phyloP scores from a whole-genome alignment of 371 early-diverging fungal genomes.

The Nematocida parisii region DNA sequence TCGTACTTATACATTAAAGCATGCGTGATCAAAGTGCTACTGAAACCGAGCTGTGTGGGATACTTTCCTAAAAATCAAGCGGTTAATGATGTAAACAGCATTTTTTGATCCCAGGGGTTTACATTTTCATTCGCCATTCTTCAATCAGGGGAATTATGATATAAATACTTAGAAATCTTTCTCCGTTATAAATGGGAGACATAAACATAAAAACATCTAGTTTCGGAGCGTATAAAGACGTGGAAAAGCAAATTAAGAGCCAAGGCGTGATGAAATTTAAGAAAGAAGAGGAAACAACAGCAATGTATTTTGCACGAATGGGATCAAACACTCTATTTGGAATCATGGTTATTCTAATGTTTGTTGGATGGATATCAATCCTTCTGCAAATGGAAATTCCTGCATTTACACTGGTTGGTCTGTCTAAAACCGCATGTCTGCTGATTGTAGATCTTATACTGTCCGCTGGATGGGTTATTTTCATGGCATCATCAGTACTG shows the following conservation, averaged over 20 bases:
- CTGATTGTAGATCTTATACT: too few species aligned
- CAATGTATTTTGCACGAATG: background rate
- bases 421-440: background rate
- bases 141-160: too few species aligned
- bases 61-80: too few species aligned
- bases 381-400: background rate
- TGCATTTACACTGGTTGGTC: background rate
- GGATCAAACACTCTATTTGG: background rate
- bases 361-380: background rate
- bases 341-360: background rate
- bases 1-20: background rate
- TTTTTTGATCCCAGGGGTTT: too few species aligned
- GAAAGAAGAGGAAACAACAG: background rate
- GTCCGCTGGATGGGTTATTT: too few species aligned
- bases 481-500: too few species aligned
- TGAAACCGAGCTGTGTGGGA: background rate
- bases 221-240: background rate
- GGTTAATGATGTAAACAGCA: too few species aligned
- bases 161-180: too few species aligned
- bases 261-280: background rate
- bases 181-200: background rate
- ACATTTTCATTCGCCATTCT: too few species aligned
- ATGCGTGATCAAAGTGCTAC: background rate
- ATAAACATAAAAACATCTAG: background rate
- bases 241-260: background rate